These are phyloP conservation scores for Friedmanniomyces simplex DNA, from an alignment of 495 filamentous ascomycete species.

Conservation along the genomic window DNA sequence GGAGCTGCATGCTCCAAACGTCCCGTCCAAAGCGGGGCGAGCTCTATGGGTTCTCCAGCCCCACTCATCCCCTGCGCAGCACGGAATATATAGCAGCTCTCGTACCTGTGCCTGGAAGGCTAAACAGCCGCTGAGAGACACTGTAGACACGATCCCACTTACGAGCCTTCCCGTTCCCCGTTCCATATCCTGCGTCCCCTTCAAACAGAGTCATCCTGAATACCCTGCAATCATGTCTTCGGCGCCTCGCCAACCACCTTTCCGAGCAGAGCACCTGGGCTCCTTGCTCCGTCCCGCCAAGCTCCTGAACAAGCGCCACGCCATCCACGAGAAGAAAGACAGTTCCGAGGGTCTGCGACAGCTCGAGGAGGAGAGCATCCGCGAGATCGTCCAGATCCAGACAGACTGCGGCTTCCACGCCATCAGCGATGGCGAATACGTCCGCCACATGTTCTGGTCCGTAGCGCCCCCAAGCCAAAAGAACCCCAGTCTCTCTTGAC, in stretches of 20 bases:
- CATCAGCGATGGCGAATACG: constrained; percentile 64
- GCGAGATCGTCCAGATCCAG: constrained; percentile 23
- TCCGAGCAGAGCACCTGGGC: constrained; percentile 68
- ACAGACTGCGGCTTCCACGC: constrained; percentile 50
- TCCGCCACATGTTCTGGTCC: constrained; percentile 42
- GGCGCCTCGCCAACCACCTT: constrained; percentile 16
- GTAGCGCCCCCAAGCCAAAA: too few species aligned
- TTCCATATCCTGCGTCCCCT: too few species aligned
- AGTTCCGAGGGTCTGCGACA: constrained; percentile 33
- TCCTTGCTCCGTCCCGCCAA: constrained; percentile 64
- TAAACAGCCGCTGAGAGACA: too few species aligned
- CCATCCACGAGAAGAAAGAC: constrained; percentile 40
- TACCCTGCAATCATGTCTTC: too few species aligned
- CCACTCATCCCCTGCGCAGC: background rate
- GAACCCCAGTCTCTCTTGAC: background rate
- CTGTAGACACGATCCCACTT: too few species aligned
- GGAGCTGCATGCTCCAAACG: too few species aligned
- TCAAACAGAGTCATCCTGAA: too few species aligned
- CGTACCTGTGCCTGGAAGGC: too few species aligned
- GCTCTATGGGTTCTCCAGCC: background rate
- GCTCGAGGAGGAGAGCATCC: constrained; percentile 56
- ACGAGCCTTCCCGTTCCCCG: too few species aligned
- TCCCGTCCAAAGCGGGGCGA: too few species aligned
- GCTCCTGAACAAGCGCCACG: constrained; percentile 53
- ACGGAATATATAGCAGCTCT: too few species aligned